Conservation (phyloP, 805 yeast species). For the Kuraishia ogatae region DNA sequence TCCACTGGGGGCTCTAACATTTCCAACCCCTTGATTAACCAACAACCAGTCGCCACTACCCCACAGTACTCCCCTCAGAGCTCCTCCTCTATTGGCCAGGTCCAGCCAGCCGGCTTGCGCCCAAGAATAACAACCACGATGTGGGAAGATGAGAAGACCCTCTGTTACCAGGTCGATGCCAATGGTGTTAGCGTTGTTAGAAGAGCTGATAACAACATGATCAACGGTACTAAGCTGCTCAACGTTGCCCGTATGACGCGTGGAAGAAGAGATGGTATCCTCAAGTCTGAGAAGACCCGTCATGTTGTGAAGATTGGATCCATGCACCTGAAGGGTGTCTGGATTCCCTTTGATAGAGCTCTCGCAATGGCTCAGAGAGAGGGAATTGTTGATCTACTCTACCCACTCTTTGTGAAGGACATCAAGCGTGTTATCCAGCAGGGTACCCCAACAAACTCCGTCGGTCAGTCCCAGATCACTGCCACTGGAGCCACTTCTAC, state of each 20-base stretch:
- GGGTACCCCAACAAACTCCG: slow-evolving; percentile 21
- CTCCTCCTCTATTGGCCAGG: slow-evolving; percentile 25
- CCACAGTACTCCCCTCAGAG: slow-evolving; percentile 1
- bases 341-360: slow-evolving; percentile 72
- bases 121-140: slow-evolving; percentile 64
- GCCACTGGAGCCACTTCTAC: not conserved
- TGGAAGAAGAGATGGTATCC: slow-evolving; percentile 64
- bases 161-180: slow-evolving; percentile 66
- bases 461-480: slow-evolving; percentile 3
- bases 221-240: slow-evolving; percentile 60
- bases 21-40: not conserved
- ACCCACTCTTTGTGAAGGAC: slow-evolving; percentile 58
- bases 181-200: slow-evolving; percentile 60
- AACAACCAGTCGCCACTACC: not conserved
- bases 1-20: slow-evolving; percentile 1
- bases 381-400: slow-evolving; percentile 48
- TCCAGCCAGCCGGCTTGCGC: slow-evolving; percentile 33
- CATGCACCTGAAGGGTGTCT: slow-evolving; percentile 67
- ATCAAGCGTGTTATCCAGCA: slow-evolving; percentile 39
- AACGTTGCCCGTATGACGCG: slow-evolving; percentile 70
- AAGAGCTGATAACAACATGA: slow-evolving; percentile 65
- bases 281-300: slow-evolving; percentile 56
- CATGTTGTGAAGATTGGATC: slow-evolving; percentile 71
- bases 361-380: slow-evolving; percentile 62
- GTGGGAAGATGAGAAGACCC: slow-evolving; percentile 71